These are phyloP conservation scores for Lasiosphaeriaceae sp. DNA, from an alignment of 495 filamentous ascomycete genomes.

Conservation along the genomic window DNA sequence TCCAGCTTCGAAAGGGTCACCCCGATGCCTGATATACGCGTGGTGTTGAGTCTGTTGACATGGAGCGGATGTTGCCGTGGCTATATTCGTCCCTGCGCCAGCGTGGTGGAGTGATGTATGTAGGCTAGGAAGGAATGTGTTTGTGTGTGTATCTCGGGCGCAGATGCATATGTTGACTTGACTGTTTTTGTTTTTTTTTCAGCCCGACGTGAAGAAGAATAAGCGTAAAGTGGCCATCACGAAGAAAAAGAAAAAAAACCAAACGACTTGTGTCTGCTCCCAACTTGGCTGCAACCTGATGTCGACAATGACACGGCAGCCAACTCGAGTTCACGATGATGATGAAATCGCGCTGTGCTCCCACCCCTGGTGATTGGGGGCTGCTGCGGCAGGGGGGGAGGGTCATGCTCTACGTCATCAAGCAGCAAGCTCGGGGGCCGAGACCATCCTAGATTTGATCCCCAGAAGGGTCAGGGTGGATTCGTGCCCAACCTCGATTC, in stretches of 20 bases:
- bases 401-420: slow-evolving; percentile 9
- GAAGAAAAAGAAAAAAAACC: too few species aligned
- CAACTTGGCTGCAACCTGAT: not conserved
- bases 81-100: not conserved
- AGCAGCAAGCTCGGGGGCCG: slow-evolving; percentile 1
- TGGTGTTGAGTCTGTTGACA: not conserved
- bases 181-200: not conserved
- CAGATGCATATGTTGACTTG: not conserved
- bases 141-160: not conserved
- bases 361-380: not conserved
- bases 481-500: not conserved
- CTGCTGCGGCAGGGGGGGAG: not conserved
- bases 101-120: not conserved
- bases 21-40: not conserved
- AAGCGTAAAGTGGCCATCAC: not conserved
- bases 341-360: not conserved
- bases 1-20: not conserved
- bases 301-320: not conserved
- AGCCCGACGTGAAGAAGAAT: not conserved
- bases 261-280: too few species aligned
- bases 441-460: not conserved
- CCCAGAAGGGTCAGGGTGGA: too few species aligned
- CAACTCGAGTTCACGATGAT: not conserved
- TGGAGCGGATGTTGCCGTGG: slow-evolving; percentile 3
- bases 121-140: not conserved